Conservation (phyloP, 345 rosid genomes). For the Pugionium dolabratum region DNA sequence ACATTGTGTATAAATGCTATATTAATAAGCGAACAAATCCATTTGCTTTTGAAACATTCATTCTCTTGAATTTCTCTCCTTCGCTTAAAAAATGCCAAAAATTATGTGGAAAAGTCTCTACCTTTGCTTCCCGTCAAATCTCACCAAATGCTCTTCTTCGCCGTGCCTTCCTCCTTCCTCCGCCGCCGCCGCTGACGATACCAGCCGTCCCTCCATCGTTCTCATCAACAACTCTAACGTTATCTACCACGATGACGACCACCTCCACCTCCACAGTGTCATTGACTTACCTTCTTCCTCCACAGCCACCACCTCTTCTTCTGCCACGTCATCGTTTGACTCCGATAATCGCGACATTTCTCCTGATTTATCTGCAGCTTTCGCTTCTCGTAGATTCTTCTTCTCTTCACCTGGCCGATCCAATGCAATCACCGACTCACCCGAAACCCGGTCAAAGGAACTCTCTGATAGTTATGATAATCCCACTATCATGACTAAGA, state of each 20-base stretch:
- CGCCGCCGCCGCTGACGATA: background rate
- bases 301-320: conserved; percentile 36
- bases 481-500: conserved; percentile 3
- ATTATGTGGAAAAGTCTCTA: conserved; percentile 64
- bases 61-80: conserved; percentile 1
- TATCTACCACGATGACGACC: conserved; percentile 37
- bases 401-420: conserved; percentile 89
- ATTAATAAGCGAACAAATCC: conserved; percentile 23
- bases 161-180: conserved; percentile 40
- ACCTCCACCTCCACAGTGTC: conserved; percentile 13
- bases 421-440: conserved; percentile 77
- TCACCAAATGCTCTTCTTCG: conserved; percentile 36
- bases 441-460: conserved; percentile 37
- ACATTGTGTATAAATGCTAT: conserved; percentile 18
- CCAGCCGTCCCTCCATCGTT: conserved; percentile 33
- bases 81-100: conserved; percentile 50
- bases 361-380: conserved; percentile 66
- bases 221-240: conserved; percentile 49
- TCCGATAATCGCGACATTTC: conserved; percentile 27
- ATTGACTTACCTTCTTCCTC: conserved; percentile 43
- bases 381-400: conserved; percentile 92
- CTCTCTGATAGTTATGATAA: conserved; percentile 30
- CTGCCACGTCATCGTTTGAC: conserved; percentile 44
- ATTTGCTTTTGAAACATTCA: conserved; percentile 16
- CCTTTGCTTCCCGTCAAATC: conserved; percentile 54